A percentile compares a stretch with the other conserved stretches of the same genome.
Conservation (phyloP, 345 rosid species). For the Boechera stricta region DNA sequence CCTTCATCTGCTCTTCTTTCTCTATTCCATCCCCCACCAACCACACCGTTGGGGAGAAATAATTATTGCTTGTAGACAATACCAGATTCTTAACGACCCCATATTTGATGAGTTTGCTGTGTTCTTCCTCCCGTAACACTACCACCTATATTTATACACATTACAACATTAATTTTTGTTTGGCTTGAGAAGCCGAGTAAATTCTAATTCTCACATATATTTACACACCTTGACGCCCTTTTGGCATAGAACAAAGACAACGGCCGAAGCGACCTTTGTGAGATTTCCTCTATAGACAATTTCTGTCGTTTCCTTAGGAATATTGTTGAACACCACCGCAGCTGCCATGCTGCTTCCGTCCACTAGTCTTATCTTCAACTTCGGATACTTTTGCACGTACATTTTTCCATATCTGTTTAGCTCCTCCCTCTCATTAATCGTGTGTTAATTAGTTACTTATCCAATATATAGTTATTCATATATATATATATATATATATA, state of each 20-base stretch:
- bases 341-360: conserved; percentile 64
- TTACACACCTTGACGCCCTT: conserved; percentile 48
- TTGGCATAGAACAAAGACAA: conserved; percentile 45
- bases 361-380: conserved; percentile 53
- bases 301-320: conserved; percentile 49
- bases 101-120: conserved; percentile 1
- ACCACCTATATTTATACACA: conserved; percentile 6
- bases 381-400: conserved; percentile 48
- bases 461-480: neutral
- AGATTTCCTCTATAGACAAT: conserved; percentile 49
- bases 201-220: neutral
- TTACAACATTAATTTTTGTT: neutral
- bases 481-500: neutral
- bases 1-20: conserved; percentile 53
- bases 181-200: neutral
- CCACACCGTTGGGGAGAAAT: conserved; percentile 48
- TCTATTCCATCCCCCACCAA: conserved; percentile 58
- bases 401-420: conserved; percentile 52
- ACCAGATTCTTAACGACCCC: conserved; percentile 18
- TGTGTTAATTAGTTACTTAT: conserved; percentile 13
- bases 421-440: conserved; percentile 28
- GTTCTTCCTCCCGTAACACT: conserved; percentile 7
- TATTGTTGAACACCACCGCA: conserved; percentile 47
- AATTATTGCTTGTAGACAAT: neutral
- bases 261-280: conserved; percentile 50